phyloP scores from a whole-genome alignment of 257 asterid genomes.

The Nicotiana undulata region DNA sequence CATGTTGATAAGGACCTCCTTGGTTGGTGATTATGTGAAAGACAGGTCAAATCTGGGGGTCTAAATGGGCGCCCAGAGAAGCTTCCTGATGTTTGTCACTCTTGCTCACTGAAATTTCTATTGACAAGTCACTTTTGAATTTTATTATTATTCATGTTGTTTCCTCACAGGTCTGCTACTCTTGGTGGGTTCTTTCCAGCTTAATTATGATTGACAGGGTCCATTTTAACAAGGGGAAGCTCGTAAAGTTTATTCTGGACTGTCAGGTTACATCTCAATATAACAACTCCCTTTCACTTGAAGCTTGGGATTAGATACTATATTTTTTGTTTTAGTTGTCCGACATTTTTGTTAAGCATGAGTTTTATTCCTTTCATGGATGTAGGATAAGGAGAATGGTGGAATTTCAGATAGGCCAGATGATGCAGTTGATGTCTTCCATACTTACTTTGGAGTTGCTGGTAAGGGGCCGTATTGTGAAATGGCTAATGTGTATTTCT shows the following conservation, averaged over 20 bases:
- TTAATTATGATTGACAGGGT: conserved; percentile 87
- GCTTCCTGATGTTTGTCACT: conserved; percentile 85
- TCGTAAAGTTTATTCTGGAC: conserved; percentile 67
- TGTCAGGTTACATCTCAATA: conserved; percentile 52
- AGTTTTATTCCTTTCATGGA: background rate
- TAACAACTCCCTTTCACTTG: background rate
- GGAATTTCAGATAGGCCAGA: conserved; percentile 96
- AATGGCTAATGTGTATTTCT: background rate
- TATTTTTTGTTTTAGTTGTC: background rate
- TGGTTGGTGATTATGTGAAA: conserved; percentile 97
- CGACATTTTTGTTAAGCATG: background rate
- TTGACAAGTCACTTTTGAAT: background rate
- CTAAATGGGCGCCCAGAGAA: conserved; percentile 98
- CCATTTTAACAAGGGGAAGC: conserved; percentile 80
- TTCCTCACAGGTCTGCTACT: conserved; percentile 77
- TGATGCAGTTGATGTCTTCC: conserved; percentile 90
- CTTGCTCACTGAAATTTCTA: background rate
- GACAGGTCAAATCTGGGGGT: conserved; percentile 94
- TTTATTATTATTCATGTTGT: background rate
- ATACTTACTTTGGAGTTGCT: conserved; percentile 83
- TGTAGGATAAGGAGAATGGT: conserved; percentile 83
- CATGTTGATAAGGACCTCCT: conserved; percentile 94
- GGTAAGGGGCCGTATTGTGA: conserved; percentile 29
- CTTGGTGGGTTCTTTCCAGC: conserved; percentile 99
- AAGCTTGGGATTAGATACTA: background rate